Evolutionary conservation across 1,284 basidiomycete genomes (phyloP).

Genomic region (Pseudomicrostroma phylloplanum): DNA sequence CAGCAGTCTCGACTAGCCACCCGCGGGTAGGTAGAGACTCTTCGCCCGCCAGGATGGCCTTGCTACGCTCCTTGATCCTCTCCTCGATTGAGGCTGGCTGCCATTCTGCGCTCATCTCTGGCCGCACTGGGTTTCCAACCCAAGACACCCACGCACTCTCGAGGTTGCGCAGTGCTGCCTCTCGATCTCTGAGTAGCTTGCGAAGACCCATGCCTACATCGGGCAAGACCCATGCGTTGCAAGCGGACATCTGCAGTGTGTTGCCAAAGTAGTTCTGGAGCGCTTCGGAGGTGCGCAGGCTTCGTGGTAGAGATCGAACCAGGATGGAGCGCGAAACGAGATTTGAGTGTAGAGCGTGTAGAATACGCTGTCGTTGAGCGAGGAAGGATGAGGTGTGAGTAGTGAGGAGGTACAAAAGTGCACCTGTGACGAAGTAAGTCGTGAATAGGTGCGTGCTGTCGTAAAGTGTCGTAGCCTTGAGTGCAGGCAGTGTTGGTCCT

Average conservation of each 20-base stretch:
- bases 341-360: slow-evolving; percentile 84
- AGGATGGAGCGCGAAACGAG: slow-evolving; percentile 88
- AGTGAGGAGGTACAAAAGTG: slow-evolving; percentile 78
- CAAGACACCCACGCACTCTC: slow-evolving; percentile 56
- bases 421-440: slow-evolving; percentile 82
- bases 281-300: slow-evolving; percentile 74
- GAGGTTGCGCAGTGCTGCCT: slow-evolving; percentile 66
- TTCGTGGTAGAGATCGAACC: slow-evolving; percentile 71
- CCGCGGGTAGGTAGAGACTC: not conserved
- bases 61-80: not conserved
- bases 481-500: slow-evolving; percentile 51
- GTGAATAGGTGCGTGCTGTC: slow-evolving; percentile 72
- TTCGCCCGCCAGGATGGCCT: not conserved
- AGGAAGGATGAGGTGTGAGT: slow-evolving; percentile 84
- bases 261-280: slow-evolving; percentile 87
- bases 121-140: slow-evolving; percentile 35
- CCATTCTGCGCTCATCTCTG: not conserved
- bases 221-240: slow-evolving; percentile 58
- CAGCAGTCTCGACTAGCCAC: slow-evolving; percentile 1
- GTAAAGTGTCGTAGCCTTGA: slow-evolving; percentile 52
- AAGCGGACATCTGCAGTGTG: slow-evolving; percentile 72
- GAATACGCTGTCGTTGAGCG: slow-evolving; percentile 84
- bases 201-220: slow-evolving; percentile 67
- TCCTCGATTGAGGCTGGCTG: slow-evolving; percentile 1
- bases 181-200: slow-evolving; percentile 66